These are phyloP conservation scores for Rhodotorula graminis DNA, from an alignment of 768 basidiomycete species.

Conservation along the genomic window DNA sequence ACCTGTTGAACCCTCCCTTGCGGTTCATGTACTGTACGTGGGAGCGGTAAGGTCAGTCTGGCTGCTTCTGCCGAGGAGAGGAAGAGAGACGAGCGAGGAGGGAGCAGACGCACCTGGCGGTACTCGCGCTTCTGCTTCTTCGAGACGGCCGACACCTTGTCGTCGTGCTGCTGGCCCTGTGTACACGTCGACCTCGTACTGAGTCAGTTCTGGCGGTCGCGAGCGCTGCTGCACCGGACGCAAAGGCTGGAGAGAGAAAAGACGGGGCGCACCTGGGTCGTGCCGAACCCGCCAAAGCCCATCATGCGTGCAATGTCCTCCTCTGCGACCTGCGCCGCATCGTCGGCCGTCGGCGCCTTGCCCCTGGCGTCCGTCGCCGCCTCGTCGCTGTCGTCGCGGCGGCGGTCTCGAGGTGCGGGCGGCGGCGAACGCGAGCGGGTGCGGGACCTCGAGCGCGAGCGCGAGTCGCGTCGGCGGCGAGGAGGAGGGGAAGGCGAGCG, in stretches of 20 bases:
- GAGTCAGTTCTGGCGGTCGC: no score
- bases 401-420: not conserved
- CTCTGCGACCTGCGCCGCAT: conserved; percentile 60
- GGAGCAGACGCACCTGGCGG: conserved; percentile 44
- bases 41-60: conserved; percentile 62
- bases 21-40: conserved; percentile 99
- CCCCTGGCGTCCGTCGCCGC: not conserved
- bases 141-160: conserved; percentile 67
- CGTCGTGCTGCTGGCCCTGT: conserved; percentile 71
- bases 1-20: conserved; percentile 79
- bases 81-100: conserved; percentile 4
- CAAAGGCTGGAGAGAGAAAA: not conserved
- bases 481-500: conserved; percentile 5
- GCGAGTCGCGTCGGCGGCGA: conserved; percentile 2
- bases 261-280: conserved; percentile 67
- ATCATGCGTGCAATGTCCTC: conserved; percentile 82
- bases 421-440: conserved; percentile 1
- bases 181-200: not conserved
- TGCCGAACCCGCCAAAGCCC: conserved; percentile 81
- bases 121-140: conserved; percentile 55
- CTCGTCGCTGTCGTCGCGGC: not conserved
- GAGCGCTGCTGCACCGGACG: no score
- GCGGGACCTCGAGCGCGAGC: not conserved
- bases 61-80: not conserved
- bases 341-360: conserved; percentile 40